These are phyloP conservation scores for Cavenderia fasciculata DNA, from an alignment of 78 protist species.

Conservation along the genomic window DNA sequence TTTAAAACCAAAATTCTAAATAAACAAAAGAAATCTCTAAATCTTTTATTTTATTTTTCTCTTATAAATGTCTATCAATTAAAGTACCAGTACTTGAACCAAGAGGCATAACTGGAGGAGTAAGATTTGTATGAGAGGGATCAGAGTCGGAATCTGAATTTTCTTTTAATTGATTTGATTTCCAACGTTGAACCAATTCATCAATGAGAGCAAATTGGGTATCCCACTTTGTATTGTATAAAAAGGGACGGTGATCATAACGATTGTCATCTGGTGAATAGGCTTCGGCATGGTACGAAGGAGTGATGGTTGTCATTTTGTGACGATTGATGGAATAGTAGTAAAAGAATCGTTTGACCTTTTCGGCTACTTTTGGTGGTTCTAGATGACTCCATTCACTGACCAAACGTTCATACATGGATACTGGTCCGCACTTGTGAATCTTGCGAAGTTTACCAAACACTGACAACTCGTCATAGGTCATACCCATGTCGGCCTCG, in stretches of 20 bases:
- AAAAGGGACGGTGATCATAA: conserved; percentile 90
- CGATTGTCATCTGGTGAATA: conserved; percentile 94
- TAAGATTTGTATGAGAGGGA: too few species aligned
- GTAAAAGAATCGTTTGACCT: conserved; percentile 89
- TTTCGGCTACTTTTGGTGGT: conserved; percentile 64
- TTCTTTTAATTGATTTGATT: neutral
- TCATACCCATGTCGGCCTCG: conserved; percentile 95
- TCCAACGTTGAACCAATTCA: conserved; percentile 31
- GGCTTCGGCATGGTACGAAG: conserved; percentile 90
- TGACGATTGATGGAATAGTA: conserved; percentile 89
- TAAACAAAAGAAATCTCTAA: too few species aligned
- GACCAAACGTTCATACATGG: conserved; percentile 83
- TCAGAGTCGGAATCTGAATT: too few species aligned
- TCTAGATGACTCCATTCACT: conserved; percentile 71
- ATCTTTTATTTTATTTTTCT: too few species aligned
- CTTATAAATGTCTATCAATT: too few species aligned
- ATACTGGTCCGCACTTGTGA: conserved; percentile 81
- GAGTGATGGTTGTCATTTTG: conserved; percentile 91
- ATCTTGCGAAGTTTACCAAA: conserved; percentile 82
- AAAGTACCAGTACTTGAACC: too few species aligned
- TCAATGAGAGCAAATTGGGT: conserved; percentile 81
- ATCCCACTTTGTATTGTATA: conserved; percentile 81
- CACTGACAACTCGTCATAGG: conserved; percentile 81
- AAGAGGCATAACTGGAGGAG: too few species aligned
- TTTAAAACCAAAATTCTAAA: neutral